These are phyloP conservation scores for Suhomyces kunorum DNA, from an alignment of 1,139 yeast genomes.

Conservation along the genomic window DNA sequence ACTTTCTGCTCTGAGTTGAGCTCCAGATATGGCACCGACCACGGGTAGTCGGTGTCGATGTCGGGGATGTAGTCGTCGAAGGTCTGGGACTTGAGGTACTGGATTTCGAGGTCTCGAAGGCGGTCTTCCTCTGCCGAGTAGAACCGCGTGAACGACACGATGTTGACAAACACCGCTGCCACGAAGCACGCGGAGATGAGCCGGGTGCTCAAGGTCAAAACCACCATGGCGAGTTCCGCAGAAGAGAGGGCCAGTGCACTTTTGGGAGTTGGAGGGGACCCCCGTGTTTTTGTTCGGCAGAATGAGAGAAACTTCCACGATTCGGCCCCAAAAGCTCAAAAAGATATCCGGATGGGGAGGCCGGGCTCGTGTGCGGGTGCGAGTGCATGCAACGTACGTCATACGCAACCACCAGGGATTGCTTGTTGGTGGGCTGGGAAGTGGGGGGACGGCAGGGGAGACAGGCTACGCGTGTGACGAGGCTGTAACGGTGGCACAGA, in stretches of 20 bases:
- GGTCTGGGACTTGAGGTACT: conserved; percentile 21
- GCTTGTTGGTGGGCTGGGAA: too few species aligned
- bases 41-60: conserved; percentile 22
- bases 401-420: too few species aligned
- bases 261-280: too few species aligned
- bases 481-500: too few species aligned
- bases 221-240: conserved; percentile 1
- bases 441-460: neutral
- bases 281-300: too few species aligned
- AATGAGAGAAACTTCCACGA: too few species aligned
- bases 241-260: neutral
- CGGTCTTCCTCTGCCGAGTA: conserved; percentile 16
- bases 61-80: conserved; percentile 29
- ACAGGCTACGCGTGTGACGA: too few species aligned
- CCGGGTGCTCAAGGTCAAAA: conserved; percentile 7
- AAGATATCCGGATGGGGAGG: too few species aligned
- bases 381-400: neutral
- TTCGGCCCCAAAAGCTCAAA: neutral
- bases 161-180: conserved; percentile 25
- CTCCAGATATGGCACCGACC: conserved; percentile 20
- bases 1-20: conserved; percentile 26
- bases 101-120: conserved; percentile 10
- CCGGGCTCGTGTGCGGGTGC: neutral
- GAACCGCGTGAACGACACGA: conserved; percentile 26
- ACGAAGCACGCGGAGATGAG: conserved; percentile 22